Conservation (phyloP, 257 asterid species). For the Solanum microdontum region DNA sequence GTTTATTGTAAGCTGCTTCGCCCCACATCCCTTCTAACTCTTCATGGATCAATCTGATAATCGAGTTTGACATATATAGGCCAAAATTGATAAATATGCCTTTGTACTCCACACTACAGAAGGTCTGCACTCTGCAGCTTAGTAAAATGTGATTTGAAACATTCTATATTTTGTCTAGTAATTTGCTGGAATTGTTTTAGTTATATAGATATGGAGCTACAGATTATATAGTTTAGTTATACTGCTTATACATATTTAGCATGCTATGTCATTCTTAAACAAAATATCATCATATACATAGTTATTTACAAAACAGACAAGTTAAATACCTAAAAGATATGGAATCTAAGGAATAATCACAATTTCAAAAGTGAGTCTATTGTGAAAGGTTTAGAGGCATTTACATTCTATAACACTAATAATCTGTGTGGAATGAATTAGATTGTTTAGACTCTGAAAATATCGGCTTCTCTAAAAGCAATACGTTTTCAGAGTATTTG, state of each 20-base stretch:
- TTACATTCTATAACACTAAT: background rate
- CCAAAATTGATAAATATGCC: background rate
- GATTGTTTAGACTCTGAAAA: background rate
- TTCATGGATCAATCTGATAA: background rate
- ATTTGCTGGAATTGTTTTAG: background rate
- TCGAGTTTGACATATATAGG: background rate
- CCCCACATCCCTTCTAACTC: background rate
- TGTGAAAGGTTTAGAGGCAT: background rate
- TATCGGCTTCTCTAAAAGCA: background rate
- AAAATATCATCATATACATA: background rate
- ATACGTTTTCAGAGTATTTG: background rate
- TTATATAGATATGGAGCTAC: background rate
- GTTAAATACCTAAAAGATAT: background rate
- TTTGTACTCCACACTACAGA: background rate
- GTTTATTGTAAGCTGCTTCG: background rate
- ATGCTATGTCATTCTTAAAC: background rate
- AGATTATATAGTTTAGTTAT: background rate
- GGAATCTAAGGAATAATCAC: background rate
- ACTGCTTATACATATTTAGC: background rate
- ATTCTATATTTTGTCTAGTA: background rate
- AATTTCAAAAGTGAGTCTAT: no score
- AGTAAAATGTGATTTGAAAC: background rate
- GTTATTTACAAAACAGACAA: background rate
- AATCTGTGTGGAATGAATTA: background rate
- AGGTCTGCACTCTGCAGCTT: background rate